Base-by-base conservation (phyloP, 495 filamentous ascomycete genomes). In the Staphylotrichum tortipilum region DNA sequence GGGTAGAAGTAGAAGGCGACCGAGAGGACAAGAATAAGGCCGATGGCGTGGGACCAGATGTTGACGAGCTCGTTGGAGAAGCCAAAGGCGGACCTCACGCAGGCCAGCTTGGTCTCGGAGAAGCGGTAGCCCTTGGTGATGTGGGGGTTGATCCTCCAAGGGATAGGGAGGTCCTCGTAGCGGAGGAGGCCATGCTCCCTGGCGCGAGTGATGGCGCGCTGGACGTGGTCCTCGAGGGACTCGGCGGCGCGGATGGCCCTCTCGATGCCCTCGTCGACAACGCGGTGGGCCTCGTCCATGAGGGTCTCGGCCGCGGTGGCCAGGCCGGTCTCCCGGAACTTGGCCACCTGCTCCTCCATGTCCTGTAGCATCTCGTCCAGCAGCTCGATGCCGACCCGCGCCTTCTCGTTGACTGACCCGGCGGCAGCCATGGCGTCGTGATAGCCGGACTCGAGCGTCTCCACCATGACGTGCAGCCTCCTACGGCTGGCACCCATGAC, bases 1-100 rank as follows among this genome's bases (percentile, higher is more conserved):
- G 92, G 92, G 67, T 97, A 99, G 70, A 95, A 92, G 74, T 96
- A 94, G 62, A 99, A 94, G 31, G 92, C 92, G 41, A 97, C 80
- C 18, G 89, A 72, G 9, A 97, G 74, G 34, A 99, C 85, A 53
- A 95, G 72, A 26, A 97, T 55, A 28, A 99, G 75, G 11, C 92
- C 92, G 31, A 99, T 76, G 9, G 82, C 75, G 63, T 99, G 92
- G 11, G 89, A 87, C 94, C 94, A 99, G 59, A 99, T 99, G 67
- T 99, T 99, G 68, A 96, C 83, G 40, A 84, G 74, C 67, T 99
- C 92, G 65, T 99, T 99, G 44, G 85, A 91, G 54, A 89, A 74
- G 24, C 77, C 71, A 61, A 96, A 88, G 47, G 86, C 78, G 5
- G 89, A 95, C 18, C 78, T 77, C 31, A 97, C 69, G 62, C 91